These are phyloP conservation scores for Globisporangium barbulae DNA, from an alignment of 352 stramenopile species.

Conservation along the genomic window DNA sequence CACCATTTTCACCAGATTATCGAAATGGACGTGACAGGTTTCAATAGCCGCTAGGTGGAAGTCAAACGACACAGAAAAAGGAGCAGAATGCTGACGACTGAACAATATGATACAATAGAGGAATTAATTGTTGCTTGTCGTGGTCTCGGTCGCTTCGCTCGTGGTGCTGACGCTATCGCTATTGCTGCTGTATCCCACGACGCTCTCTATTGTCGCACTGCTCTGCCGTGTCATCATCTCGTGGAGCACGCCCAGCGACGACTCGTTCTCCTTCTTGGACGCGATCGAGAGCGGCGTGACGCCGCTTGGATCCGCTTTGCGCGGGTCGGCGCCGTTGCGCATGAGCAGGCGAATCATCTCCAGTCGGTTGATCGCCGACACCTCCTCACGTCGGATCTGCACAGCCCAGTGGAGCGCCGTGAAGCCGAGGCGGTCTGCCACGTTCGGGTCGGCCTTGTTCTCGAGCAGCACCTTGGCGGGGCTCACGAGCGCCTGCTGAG, in stretches of 20 bases:
- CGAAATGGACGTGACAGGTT: conserved; percentile 72
- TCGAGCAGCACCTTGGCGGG: conserved; percentile 60
- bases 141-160: conserved; percentile 19
- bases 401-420: conserved; percentile 81
- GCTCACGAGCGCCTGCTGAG: conserved; percentile 62
- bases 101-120: conserved; percentile 1
- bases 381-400: conserved; percentile 75
- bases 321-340: conserved; percentile 49
- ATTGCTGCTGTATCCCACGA: conserved; percentile 7
- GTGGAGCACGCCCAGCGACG: conserved; percentile 50
- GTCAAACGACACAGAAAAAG: background rate
- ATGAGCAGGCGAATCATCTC: conserved; percentile 69
- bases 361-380: conserved; percentile 55
- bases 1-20: conserved; percentile 36
- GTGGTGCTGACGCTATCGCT: conserved; percentile 11
- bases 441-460: conserved; percentile 59
- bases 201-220: conserved; percentile 11
- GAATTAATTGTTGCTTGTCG: conserved; percentile 10
- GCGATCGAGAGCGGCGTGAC: conserved; percentile 63
- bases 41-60: conserved; percentile 51
- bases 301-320: conserved; percentile 36
- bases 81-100: background rate
- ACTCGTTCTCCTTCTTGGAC: conserved; percentile 64
- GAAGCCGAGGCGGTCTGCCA: conserved; percentile 59
- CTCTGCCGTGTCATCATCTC: conserved; percentile 30